A percentile compares a stretch with the other conserved stretches of the same genome.
phyloP scores from a whole-genome alignment of 176 grass and related monocot genomes.

The Echinochloa phyllopogon region DNA sequence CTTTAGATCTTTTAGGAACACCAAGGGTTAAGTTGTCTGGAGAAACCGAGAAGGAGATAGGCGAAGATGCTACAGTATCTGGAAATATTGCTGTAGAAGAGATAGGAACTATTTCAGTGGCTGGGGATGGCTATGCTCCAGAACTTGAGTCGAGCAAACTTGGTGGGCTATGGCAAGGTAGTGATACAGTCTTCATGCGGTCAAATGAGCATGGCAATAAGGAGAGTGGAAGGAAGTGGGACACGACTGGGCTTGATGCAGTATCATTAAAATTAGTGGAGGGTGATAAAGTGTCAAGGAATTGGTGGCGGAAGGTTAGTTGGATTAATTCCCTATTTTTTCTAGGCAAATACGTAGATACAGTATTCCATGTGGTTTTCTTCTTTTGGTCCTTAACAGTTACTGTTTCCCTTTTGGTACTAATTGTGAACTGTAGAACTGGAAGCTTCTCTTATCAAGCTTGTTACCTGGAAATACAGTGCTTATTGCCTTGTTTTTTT shows the following conservation, averaged over 20 bases:
- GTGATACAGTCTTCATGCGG: constrained; percentile 66
- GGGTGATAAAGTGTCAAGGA: constrained; percentile 72
- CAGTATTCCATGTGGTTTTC: constrained; percentile 17
- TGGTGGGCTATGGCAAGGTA: constrained; percentile 82
- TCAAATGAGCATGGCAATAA: constrained; percentile 78
- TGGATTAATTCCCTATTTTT: constrained; percentile 22
- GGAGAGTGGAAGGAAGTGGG: constrained; percentile 61
- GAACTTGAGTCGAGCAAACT: constrained; percentile 55
- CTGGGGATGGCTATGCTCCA: neutral
- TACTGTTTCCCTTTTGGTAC: constrained; percentile 21
- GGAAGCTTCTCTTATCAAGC: constrained; percentile 6
- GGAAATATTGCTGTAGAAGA: constrained; percentile 25
- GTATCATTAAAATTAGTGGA: constrained; percentile 73
- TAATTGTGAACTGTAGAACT: constrained; percentile 25
- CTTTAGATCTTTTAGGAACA: constrained; percentile 46
- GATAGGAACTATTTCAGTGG: neutral
- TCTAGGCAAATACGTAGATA: neutral
- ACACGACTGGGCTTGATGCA: constrained; percentile 68
- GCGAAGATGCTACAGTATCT: neutral
- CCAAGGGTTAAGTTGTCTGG: constrained; percentile 30
- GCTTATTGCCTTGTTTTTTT: neutral
- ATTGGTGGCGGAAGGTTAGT: constrained; percentile 95
- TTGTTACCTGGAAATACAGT: constrained; percentile 23
- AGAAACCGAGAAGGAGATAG: constrained; percentile 13
- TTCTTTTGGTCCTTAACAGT: neutral